phyloP scores from a whole-genome alignment of 108 stramenopile species.

The Mayamaea pseudoterrestris region DNA sequence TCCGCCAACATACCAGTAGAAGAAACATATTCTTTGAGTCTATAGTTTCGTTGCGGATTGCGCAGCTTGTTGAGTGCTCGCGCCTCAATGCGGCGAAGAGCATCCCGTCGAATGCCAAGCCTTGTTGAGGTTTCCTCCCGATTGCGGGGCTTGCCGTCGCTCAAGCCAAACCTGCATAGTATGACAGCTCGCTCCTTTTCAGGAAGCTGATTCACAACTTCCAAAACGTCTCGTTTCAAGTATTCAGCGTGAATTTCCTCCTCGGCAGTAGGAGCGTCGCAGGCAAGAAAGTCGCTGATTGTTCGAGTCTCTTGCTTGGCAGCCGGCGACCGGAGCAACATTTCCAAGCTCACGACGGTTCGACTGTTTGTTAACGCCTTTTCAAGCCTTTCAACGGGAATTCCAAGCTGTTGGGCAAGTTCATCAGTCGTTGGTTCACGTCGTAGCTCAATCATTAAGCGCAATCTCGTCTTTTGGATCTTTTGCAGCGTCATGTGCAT shows the following conservation, averaged over 20 bases:
- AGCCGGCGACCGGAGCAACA: constrained; percentile 16
- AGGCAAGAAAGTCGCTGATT: constrained; percentile 50
- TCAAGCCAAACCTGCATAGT: constrained; percentile 74
- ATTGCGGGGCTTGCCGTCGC: constrained; percentile 45
- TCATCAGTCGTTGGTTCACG: constrained; percentile 57
- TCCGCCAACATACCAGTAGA: too few relatives aligned
- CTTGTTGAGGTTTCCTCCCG: constrained; percentile 66
- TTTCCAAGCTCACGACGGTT: constrained; percentile 52
- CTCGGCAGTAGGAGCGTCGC: constrained; percentile 51
- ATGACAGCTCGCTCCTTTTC: constrained; percentile 66
- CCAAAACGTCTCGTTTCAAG: constrained; percentile 39
- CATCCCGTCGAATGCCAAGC: constrained; percentile 61
- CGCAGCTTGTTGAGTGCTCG: constrained; percentile 86
- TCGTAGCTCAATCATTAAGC: constrained; percentile 41
- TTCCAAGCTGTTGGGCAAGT: constrained; percentile 54
- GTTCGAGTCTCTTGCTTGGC: constrained; percentile 36
- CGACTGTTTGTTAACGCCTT: constrained; percentile 31
- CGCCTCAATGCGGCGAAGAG: constrained; percentile 76
- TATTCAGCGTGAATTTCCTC: constrained; percentile 46
- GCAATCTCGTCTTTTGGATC: constrained; percentile 43
- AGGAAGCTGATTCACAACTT: constrained; percentile 33
- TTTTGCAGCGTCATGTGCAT: constrained; percentile 49
- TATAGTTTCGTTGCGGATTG: constrained; percentile 60
- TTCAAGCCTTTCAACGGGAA: constrained; percentile 59
- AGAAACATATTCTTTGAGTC: constrained; percentile 56